Base-by-base conservation (phyloP, 2,329 filamentous ascomycete species). In the Ophidiomyces ophidiicola region DNA sequence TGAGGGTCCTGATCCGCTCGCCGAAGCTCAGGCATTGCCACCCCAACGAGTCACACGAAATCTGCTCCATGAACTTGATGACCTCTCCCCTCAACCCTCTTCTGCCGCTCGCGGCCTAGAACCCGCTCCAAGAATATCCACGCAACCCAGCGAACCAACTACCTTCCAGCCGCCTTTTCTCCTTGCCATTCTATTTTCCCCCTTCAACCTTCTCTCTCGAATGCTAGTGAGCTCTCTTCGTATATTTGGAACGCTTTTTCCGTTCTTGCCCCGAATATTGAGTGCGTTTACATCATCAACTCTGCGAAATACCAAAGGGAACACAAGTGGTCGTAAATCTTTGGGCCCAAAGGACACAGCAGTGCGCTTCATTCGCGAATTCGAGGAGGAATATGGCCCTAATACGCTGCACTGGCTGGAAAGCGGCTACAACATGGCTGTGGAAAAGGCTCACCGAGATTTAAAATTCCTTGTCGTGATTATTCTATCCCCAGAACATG, bases 381-480 rank as follows among this genome's bases (percentile, higher is more conserved):
- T 98, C 49, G 86, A 94, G 52, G 90, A 98, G 61, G 84, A 93
- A 52, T 90, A 94, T 54, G 86, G 85, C 0, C 63, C 69, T 12
- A 54, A 64, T 33, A 44, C 55, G 3, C 62, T 96, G 3, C 78
- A 81, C 0, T 94, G 92, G 58, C 78, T 80, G 49, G 87, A 94
- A 54, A 82, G 81, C 36, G 86, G 88, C 3, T 90, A 96, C 55
- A 87, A 92, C 4, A 82, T 93, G 61, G 86, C 87, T 0, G 76
- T 94, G 46, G 90, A 98, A 54, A 64, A 80, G 25, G 86, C 88
- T 4, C 94, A 96, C 66, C 79, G 78, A 49, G 85, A 96, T 24
- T 71, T 94, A 40, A 92, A 92, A 56, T 94, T 92, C 55, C 68
- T 98, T 10, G 63, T 96, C n/a, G 80, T 94, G 11, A 66, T 96